Evolutionary conservation across 1,139 yeast species (phyloP).

Genomic region (Candida buenavistaensis): DNA sequence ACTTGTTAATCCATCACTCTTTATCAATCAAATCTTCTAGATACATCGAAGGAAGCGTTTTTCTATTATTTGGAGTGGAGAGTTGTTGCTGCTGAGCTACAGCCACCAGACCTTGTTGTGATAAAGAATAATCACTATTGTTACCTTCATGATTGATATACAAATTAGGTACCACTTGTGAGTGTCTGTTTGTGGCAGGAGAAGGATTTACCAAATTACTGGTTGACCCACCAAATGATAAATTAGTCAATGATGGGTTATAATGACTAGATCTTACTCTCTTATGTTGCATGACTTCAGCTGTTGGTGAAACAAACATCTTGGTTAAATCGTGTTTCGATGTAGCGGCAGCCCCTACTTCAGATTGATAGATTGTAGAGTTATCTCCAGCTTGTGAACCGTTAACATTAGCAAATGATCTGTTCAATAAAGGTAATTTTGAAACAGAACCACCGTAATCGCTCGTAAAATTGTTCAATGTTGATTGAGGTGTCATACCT

Average conservation of each 20-base stretch:
- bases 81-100: constrained; percentile 12
- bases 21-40: constrained; percentile 56
- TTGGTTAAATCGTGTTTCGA: constrained; percentile 45
- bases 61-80: constrained; percentile 22
- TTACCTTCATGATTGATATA: constrained; percentile 36
- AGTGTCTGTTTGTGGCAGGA: constrained; percentile 30
- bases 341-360: constrained; percentile 31
- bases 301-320: constrained; percentile 79
- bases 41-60: constrained; percentile 55
- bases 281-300: constrained; percentile 61
- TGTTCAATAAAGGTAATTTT: constrained; percentile 38
- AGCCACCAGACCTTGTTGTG: constrained; percentile 13
- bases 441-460: constrained; percentile 28
- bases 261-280: constrained; percentile 27
- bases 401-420: constrained; percentile 14
- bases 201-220: constrained; percentile 25
- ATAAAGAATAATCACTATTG: constrained; percentile 36
- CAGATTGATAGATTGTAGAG: constrained; percentile 40
- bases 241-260: constrained; percentile 21
- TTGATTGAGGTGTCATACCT: constrained; percentile 20
- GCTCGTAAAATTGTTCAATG: constrained; percentile 18
- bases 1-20: constrained; percentile 13
- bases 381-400: constrained; percentile 38
- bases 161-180: constrained; percentile 36
- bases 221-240: constrained; percentile 28